Conservation (phyloP, 352 stramenopile species). For the Phytophthora meadii region DNA sequence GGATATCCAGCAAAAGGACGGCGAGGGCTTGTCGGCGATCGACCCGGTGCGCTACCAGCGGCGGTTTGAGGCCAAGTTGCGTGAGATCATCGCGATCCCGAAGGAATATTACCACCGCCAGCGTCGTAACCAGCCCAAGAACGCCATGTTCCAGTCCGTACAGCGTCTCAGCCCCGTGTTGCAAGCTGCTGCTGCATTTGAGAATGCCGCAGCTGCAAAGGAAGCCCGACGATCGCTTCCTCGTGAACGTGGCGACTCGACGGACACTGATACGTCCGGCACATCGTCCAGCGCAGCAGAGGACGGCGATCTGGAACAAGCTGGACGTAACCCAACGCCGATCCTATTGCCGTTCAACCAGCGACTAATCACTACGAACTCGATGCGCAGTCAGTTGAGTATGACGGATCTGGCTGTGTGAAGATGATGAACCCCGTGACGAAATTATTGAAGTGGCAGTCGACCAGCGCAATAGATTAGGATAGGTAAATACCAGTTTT, state of each 20-base stretch:
- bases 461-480: constrained; percentile 24
- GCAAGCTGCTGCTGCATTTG: constrained; percentile 40
- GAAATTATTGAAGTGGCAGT: constrained; percentile 21
- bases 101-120: constrained; percentile 56
- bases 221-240: constrained; percentile 25
- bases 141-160: constrained; percentile 37
- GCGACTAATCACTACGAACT: constrained; percentile 38
- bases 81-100: constrained; percentile 81
- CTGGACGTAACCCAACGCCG: constrained; percentile 58
- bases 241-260: constrained; percentile 40
- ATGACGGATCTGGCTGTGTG: constrained; percentile 36
- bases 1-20: constrained; percentile 67
- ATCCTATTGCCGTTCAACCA: constrained; percentile 67
- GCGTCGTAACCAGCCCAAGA: constrained; percentile 21
- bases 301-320: constrained; percentile 53
- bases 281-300: constrained; percentile 31
- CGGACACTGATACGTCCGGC: constrained; percentile 32
- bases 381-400: constrained; percentile 44
- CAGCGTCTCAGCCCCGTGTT: constrained; percentile 47
- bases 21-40: constrained; percentile 85
- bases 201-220: constrained; percentile 29
- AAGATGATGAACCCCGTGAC: not conserved
- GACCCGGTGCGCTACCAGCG: constrained; percentile 76
- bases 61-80: constrained; percentile 85
- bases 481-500: not conserved